A percentile compares a stretch with the other conserved stretches of the same genome.
phyloP scores from a whole-genome alignment of 495 filamentous ascomycete genomes.

The Pyrenopolyporus hunteri region DNA sequence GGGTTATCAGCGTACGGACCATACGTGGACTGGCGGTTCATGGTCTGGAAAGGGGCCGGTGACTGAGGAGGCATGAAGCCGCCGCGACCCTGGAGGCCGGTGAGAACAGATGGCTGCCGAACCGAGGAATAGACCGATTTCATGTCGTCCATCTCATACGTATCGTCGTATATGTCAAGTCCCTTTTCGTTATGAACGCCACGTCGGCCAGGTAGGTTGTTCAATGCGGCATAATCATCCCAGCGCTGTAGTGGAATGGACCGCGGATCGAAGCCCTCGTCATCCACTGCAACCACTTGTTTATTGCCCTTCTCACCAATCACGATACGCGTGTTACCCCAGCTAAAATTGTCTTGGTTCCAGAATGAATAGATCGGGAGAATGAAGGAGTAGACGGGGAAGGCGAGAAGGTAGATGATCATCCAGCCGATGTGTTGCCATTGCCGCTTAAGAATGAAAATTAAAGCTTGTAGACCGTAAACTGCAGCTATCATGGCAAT shows the following conservation, averaged over 20 bases:
- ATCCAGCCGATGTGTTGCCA: constrained; percentile 99
- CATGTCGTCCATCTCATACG: constrained; percentile 96
- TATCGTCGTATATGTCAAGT: constrained; percentile 66
- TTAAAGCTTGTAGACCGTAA: constrained; percentile 92
- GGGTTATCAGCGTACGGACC: constrained; percentile 49
- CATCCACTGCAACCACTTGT: constrained; percentile 83
- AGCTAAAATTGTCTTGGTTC: constrained; percentile 98
- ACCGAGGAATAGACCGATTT: constrained; percentile 94
- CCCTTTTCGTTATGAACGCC: constrained; percentile 74
- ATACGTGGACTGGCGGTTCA: constrained; percentile 50
- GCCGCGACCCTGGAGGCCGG: constrained; percentile 76
- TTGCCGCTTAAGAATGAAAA: constrained; percentile 94
- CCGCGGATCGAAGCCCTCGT: constrained; percentile 86
- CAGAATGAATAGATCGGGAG: constrained; percentile 98
- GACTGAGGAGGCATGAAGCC: constrained; percentile 82
- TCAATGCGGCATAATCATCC: constrained; percentile 95
- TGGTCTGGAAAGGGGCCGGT: constrained; percentile 67
- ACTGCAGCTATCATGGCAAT: constrained; percentile 87
- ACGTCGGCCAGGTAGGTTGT: constrained; percentile 90
- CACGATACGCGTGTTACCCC: constrained; percentile 98
- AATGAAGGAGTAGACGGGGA: constrained; percentile 90
- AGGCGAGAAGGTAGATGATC: constrained; percentile 95
- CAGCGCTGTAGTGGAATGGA: constrained; percentile 93
- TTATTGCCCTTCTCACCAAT: constrained; percentile 91
- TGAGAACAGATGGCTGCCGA: constrained; percentile 90